A percentile compares a stretch with the other conserved stretches of the same genome.
Conservation (phyloP, 768 basidiomycete species). For the Suillus brevipes region DNA sequence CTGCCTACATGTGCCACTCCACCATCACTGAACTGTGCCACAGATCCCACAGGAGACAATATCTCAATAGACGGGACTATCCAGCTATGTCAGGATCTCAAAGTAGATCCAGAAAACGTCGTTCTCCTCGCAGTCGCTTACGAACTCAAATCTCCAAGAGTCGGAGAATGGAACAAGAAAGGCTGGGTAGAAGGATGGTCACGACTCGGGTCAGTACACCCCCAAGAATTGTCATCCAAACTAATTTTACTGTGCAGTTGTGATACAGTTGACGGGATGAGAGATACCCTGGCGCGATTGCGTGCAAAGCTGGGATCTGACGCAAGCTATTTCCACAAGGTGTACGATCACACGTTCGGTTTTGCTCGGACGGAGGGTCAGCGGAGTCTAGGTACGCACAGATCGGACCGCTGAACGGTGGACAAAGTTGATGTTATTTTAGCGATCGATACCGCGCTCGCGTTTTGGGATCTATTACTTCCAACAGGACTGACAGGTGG, state of each 20-base stretch:
- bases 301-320: conserved; percentile 63
- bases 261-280: conserved; percentile 67
- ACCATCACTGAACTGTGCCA: background rate
- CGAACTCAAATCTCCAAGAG: conserved; percentile 71
- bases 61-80: conserved; percentile 83
- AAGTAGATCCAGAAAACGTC: conserved; percentile 75
- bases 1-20: conserved; percentile 9
- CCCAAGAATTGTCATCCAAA: too few species aligned
- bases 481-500: conserved; percentile 69
- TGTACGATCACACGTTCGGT: conserved; percentile 80
- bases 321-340: conserved; percentile 67
- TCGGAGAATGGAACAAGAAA: conserved; percentile 70
- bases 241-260: conserved; percentile 40
- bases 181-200: conserved; percentile 87
- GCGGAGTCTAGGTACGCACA: conserved; percentile 66
- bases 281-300: conserved; percentile 51
- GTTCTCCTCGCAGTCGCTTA: conserved; percentile 81
- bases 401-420: background rate
- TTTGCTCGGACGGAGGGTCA: conserved; percentile 78
- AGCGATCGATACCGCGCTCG: conserved; percentile 72
- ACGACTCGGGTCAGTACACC: conserved; percentile 53
- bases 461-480: conserved; percentile 77
- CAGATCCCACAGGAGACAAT: conserved; percentile 59
- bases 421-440: background rate
- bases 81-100: conserved; percentile 68